Percentiles rank a stretch among this genome's conserved stretches.
Evolutionary conservation across 2,329 filamentous ascomycete species (phyloP).

Genomic region (Alternaria arbusti): DNA sequence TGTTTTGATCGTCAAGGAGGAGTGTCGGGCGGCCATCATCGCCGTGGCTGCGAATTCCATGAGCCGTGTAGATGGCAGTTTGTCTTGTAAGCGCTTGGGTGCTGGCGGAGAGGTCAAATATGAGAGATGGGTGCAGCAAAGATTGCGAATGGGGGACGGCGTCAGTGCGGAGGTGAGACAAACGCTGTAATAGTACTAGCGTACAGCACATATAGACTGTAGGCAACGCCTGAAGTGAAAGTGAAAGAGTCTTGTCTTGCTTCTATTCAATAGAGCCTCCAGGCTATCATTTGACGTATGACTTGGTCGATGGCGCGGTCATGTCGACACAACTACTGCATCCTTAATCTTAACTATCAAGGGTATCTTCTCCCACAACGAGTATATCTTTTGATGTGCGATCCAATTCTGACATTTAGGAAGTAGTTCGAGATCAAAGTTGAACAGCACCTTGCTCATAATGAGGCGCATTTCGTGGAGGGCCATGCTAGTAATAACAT

Average conservation of each 20-base stretch:
- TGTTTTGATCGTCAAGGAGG: not conserved
- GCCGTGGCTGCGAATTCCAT: not conserved
- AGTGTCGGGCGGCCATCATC: not conserved
- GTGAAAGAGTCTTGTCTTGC: not conserved
- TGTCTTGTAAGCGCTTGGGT: not conserved
- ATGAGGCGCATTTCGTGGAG: not conserved
- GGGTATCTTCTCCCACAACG: not conserved
- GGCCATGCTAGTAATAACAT: not conserved
- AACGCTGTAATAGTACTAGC: not conserved
- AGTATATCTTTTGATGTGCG: not conserved
- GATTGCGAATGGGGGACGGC: not conserved
- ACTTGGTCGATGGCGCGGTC: not conserved
- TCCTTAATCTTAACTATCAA: not conserved
- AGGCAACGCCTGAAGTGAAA: not conserved
- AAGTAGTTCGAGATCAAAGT: conserved; percentile 7
- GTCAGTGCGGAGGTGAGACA: not conserved
- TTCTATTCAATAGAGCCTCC: not conserved
- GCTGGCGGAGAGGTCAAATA: not conserved
- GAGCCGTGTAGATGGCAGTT: not conserved
- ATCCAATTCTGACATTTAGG: not conserved
- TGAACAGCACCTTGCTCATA: not conserved
- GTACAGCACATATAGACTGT: not conserved
- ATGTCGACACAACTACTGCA: not conserved
- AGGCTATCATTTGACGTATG: not conserved
- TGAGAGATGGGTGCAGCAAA: not conserved